Conservation (phyloP, 2,329 filamentous ascomycete genomes). For the Aureobasidium sp. region DNA sequence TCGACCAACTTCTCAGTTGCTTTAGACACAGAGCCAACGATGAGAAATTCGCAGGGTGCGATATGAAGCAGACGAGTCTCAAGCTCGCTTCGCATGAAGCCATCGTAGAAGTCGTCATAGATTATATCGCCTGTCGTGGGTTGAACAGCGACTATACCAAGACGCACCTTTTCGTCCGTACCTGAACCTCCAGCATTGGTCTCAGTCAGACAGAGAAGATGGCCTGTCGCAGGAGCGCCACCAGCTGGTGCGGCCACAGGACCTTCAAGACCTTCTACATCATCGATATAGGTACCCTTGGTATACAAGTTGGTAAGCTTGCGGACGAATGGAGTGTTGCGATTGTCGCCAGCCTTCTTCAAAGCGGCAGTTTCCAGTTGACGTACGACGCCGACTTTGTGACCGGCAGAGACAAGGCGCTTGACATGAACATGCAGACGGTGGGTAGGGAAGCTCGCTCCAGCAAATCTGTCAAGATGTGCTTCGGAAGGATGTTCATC, state of each 20-base stretch:
- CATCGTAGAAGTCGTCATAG: slow-evolving; percentile 92
- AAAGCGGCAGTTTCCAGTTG: slow-evolving; percentile 93
- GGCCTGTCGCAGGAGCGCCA: slow-evolving; percentile 62
- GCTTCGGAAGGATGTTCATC: slow-evolving; percentile 93
- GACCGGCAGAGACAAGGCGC: slow-evolving; percentile 79
- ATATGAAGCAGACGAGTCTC: slow-evolving; percentile 95
- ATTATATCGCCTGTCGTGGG: slow-evolving; percentile 93
- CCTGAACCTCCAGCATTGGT: slow-evolving; percentile 69
- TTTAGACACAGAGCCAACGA: slow-evolving; percentile 83
- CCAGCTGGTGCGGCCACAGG: slow-evolving; percentile 50
- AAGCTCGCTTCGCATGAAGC: slow-evolving; percentile 94
- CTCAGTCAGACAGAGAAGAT: slow-evolving; percentile 88
- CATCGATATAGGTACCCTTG: slow-evolving; percentile 95
- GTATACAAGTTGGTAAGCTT: slow-evolving; percentile 96
- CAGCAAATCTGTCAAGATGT: slow-evolving; percentile 85
- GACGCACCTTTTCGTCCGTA: slow-evolving; percentile 86
- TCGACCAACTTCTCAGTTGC: slow-evolving; percentile 88
- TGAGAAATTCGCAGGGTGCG: slow-evolving; percentile 87
- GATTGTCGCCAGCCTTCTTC: slow-evolving; percentile 91
- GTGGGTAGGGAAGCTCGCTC: slow-evolving; percentile 90
- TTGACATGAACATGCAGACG: slow-evolving; percentile 90
- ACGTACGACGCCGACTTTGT: slow-evolving; percentile 92
- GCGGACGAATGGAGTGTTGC: slow-evolving; percentile 83
- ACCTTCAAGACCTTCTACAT: slow-evolving; percentile 69
- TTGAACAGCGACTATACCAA: slow-evolving; percentile 89